Percentiles rank a stretch among this genome's conserved stretches.
These are phyloP conservation scores for Myriosclerotinia duriaeana DNA, from an alignment of 2,329 filamentous ascomycete genomes.

Conservation along the genomic window DNA sequence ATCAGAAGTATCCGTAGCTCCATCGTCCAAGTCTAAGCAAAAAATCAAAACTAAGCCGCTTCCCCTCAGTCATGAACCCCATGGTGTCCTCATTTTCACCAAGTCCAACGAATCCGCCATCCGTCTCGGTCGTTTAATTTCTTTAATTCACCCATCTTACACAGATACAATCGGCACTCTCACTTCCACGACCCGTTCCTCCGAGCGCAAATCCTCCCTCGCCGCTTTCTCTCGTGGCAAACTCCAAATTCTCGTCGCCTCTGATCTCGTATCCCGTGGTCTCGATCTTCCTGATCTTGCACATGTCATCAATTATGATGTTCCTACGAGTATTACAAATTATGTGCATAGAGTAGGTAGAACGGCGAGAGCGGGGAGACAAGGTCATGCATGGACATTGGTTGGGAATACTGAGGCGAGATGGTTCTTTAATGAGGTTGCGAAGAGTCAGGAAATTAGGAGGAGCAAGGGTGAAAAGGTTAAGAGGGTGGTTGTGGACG, in stretches of 20 bases:
- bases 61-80: slow-evolving; percentile 30
- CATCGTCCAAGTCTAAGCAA: not conserved
- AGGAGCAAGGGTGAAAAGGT: slow-evolving; percentile 46
- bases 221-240: slow-evolving; percentile 62
- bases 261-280: slow-evolving; percentile 89
- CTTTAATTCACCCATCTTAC: slow-evolving; percentile 61
- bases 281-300: slow-evolving; percentile 77
- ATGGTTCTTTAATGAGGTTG: slow-evolving; percentile 90
- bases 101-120: slow-evolving; percentile 85
- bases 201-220: slow-evolving; percentile 65
- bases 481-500: slow-evolving; percentile 46
- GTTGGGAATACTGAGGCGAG: slow-evolving; percentile 73
- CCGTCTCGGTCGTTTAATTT: slow-evolving; percentile 79
- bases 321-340: slow-evolving; percentile 74
- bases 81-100: slow-evolving; percentile 74
- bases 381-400: slow-evolving; percentile 81
- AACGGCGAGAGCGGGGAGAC: slow-evolving; percentile 77
- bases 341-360: slow-evolving; percentile 93
- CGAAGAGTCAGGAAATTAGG: slow-evolving; percentile 53
- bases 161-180: slow-evolving; percentile 63
- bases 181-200: slow-evolving; percentile 75
- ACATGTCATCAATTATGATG: slow-evolving; percentile 91
- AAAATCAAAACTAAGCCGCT: slow-evolving; percentile 16
- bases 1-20: not conserved
- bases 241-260: slow-evolving; percentile 77